Conservation (phyloP, 1,284 basidiomycete genomes). For the Irpex sp. region DNA sequence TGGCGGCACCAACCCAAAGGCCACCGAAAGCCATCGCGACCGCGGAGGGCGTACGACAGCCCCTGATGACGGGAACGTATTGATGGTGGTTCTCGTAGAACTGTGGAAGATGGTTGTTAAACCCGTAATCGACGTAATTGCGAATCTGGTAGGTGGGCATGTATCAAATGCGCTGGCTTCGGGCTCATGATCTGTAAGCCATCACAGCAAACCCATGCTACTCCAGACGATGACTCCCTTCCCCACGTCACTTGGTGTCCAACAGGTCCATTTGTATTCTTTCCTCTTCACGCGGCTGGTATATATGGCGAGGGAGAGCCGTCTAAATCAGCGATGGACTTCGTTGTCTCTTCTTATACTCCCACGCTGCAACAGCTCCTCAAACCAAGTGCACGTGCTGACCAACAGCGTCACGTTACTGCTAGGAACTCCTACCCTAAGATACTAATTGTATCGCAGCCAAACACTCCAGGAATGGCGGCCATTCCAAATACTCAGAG, state of each 20-base stretch:
- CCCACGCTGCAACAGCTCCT: neutral
- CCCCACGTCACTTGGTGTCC: neutral
- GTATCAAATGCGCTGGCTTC: no score
- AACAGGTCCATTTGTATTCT: neutral
- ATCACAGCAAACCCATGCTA: neutral
- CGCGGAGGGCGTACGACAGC: neutral
- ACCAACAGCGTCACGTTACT: neutral
- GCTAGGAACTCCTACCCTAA: neutral
- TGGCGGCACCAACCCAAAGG: neutral
- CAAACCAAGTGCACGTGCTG: neutral
- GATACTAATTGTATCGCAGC: neutral
- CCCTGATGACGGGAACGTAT: neutral
- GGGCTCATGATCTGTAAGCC: no score
- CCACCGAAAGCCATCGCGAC: neutral
- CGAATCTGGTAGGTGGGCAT: neutral
- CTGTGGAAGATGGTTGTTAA: neutral
- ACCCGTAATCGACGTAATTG: neutral
- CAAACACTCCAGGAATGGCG: neutral
- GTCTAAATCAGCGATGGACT: neutral
- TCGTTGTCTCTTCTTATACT: neutral
- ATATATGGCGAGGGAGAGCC: neutral
- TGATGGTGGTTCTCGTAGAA: neutral
- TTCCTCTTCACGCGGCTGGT: neutral
- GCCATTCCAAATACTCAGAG: neutral
- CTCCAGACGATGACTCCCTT: neutral